Evolutionary conservation across 2,329 filamentous ascomycete species (phyloP), one percentile per base, ranked within the genome.

Genomic region (Phoma sp.): DNA sequence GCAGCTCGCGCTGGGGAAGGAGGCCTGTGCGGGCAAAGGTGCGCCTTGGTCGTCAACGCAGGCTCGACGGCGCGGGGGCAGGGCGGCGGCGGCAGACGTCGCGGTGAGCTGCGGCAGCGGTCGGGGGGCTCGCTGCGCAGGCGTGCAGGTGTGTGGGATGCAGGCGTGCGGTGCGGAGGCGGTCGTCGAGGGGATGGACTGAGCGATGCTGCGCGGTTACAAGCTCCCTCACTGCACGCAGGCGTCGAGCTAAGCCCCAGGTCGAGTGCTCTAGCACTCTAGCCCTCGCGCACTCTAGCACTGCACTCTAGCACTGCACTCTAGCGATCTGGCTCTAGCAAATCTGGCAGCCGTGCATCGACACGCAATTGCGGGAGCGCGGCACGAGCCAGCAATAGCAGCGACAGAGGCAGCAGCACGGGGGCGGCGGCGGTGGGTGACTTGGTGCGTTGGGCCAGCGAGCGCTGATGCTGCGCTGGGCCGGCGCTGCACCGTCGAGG

Each of bases 41-140:
- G 50, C 50, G 43, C 50, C 50, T 47, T 53, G 50, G 26, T 53
- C 50, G 50, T 53, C 50, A 53, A 47, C 37, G 37, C n/a, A n/a
- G n/a, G n/a, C n/a, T n/a, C n/a, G n/a, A n/a, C n/a, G n/a, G n/a
- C 23, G 36, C 36, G 9, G 36, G 5, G 21, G 25, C n/a, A 9
- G 20, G 20, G 15, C 12, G 23, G 25, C 38, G 38, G n/a, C 25
- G 3, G 15, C 38, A 9, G 36, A 26, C 18, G 14, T 11, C 18
- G 36, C 36, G 25, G 21, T 2, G 14, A 20, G 21, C 36, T 37
- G 21, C n/a, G 37, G 12, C 25, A 25, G 47, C 40, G 34, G 33
- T 45, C 39, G 39, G 33, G 47, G 25, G 47, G 30, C 42, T 18
- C 45, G 26, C 38, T 43, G 39, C 38, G 38, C 47, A 23, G 25